These are phyloP conservation scores for Apophysomyces trapeziformis DNA, from an alignment of 371 early-diverging fungal species.

Conservation along the genomic window DNA sequence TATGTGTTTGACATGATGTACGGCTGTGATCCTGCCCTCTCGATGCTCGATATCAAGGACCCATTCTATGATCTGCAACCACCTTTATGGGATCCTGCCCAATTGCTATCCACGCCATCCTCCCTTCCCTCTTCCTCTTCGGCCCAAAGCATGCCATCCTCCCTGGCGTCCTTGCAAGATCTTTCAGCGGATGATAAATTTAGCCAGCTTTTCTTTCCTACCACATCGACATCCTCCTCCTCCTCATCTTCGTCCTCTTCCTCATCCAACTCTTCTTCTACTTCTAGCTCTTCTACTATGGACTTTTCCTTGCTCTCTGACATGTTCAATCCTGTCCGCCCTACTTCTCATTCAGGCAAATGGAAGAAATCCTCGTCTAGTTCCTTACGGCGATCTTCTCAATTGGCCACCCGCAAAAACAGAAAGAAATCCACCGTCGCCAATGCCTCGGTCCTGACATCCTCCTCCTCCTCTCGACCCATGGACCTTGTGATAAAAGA, in stretches of 20 bases:
- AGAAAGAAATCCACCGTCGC: background rate
- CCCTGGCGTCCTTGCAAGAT: background rate
- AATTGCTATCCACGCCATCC: conserved; percentile 14
- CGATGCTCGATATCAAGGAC: conserved; percentile 33
- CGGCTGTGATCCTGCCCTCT: conserved; percentile 22
- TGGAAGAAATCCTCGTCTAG: background rate
- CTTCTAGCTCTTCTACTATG: background rate
- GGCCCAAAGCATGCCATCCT: conserved; percentile 4
- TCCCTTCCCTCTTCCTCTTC: conserved; percentile 2
- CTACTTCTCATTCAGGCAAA: background rate
- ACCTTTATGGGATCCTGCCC: conserved; percentile 15
- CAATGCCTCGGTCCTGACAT: background rate
- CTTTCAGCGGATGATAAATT: conserved; percentile 5
- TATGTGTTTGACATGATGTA: conserved; percentile 57
- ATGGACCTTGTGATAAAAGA: conserved; percentile 3
- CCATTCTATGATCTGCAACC: conserved; percentile 36
- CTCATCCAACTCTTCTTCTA: background rate
- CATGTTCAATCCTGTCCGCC: background rate
- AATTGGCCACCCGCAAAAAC: background rate
- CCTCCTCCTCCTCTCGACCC: conserved; percentile 1
- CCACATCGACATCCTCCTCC: conserved; percentile 1
- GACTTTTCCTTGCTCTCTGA: conserved; percentile 1
- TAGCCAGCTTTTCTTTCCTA: background rate
- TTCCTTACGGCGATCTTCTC: background rate
- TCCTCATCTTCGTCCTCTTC: background rate